Evolutionary conservation across 2,329 filamentous ascomycete genomes (phyloP).

Genomic region (Neodidymelliopsis sp.): DNA sequence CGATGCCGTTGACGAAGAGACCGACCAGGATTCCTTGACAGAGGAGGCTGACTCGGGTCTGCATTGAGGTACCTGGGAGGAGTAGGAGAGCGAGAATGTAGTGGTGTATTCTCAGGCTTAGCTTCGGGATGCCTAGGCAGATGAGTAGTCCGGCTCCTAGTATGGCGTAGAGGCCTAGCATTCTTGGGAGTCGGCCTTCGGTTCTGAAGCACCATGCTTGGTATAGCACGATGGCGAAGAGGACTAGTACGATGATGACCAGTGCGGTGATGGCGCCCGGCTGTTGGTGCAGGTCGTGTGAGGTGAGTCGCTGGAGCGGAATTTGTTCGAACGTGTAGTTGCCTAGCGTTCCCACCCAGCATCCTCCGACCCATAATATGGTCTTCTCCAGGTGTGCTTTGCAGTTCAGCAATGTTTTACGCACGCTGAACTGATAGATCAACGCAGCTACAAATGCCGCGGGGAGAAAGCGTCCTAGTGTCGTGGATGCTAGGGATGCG

Average conservation of each 20-base stretch:
- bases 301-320: conserved; percentile 46
- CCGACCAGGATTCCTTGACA: conserved; percentile 91
- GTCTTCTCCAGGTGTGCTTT: conserved; percentile 49
- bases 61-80: conserved; percentile 85
- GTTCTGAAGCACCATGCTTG: conserved; percentile 45
- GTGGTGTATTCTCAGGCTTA: conserved; percentile 89
- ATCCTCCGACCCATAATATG: conserved; percentile 45
- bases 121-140: conserved; percentile 74
- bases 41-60: conserved; percentile 83
- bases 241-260: conserved; percentile 40
- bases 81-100: conserved; percentile 91
- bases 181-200: conserved; percentile 66
- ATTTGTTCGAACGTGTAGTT: conserved; percentile 47
- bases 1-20: conserved; percentile 91
- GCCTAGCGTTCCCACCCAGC: conserved; percentile 45
- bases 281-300: conserved; percentile 48
- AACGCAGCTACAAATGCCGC: conserved; percentile 40
- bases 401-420: conserved; percentile 36
- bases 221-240: conserved; percentile 37
- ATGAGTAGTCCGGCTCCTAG: conserved; percentile 84
- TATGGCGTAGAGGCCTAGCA: conserved; percentile 79
- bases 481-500: conserved; percentile 40
- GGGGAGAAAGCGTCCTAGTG: conserved; percentile 44
- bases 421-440: conserved; percentile 40
- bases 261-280: conserved; percentile 48